phyloP scores from a whole-genome alignment of 306 rosid genomes.

The Mucuna pruriens region DNA sequence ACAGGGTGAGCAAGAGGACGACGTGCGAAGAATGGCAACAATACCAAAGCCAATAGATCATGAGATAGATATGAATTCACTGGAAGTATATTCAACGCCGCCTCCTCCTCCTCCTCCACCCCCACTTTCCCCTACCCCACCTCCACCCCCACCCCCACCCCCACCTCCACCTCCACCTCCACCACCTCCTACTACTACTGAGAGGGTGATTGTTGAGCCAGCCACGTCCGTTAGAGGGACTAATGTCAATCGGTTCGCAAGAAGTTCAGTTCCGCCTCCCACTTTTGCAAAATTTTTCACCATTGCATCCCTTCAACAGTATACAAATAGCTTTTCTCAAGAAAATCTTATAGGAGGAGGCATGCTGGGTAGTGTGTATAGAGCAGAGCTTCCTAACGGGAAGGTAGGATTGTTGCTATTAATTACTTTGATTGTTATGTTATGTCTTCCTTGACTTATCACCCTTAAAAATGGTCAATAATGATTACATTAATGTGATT shows the following conservation, averaged over 20 bases:
- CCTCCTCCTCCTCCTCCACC: slow-evolving; percentile 59
- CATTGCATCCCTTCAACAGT: slow-evolving; percentile 93
- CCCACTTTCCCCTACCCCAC: neutral
- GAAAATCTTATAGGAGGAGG: slow-evolving; percentile 89
- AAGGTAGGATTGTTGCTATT: slow-evolving; percentile 63
- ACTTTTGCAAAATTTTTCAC: slow-evolving; percentile 72
- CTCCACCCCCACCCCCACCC: slow-evolving; percentile 51
- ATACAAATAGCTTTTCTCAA: slow-evolving; percentile 91
- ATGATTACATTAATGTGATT: neutral
- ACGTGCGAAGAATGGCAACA: slow-evolving; percentile 52
- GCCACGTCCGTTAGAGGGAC: slow-evolving; percentile 45
- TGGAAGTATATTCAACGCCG: slow-evolving; percentile 60
- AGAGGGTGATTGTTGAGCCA: slow-evolving; percentile 71
- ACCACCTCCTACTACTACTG: slow-evolving; percentile 54
- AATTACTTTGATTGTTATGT: slow-evolving; percentile 32
- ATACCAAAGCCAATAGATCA: slow-evolving; percentile 59
- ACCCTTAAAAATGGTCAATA: neutral
- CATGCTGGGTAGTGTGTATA: slow-evolving; percentile 89
- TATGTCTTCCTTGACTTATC: slow-evolving; percentile 28
- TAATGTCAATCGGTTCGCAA: slow-evolving; percentile 51
- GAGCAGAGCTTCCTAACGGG: slow-evolving; percentile 91
- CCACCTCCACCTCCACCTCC: slow-evolving; percentile 58
- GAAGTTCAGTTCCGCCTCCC: slow-evolving; percentile 39
- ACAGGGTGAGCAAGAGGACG: slow-evolving; percentile 53
- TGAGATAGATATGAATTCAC: slow-evolving; percentile 59